Conservation (phyloP, 805 yeast species). For the Candida sithepensis region DNA sequence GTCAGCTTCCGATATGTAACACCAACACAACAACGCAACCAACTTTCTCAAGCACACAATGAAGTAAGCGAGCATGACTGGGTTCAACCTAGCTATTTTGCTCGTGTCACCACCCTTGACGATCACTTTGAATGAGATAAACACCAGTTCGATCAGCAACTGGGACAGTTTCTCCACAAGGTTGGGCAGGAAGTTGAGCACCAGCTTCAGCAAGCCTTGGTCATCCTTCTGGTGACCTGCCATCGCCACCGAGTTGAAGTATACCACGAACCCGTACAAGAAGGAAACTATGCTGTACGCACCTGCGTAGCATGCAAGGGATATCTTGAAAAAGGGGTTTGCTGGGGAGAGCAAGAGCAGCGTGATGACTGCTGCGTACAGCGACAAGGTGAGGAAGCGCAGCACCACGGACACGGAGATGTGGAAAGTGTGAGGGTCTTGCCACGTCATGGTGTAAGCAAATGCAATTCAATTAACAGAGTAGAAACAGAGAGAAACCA, state of each 20-base stretch:
- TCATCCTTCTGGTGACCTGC: conserved; percentile 1
- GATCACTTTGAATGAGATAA: conserved; percentile 1
- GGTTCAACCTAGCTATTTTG: conserved; percentile 3
- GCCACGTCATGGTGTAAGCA: too few relatives aligned
- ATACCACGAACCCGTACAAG: conserved; percentile 22
- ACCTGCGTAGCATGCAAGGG: conserved; percentile 28
- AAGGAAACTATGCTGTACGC: conserved; percentile 15
- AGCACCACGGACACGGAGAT: conserved; percentile 12
- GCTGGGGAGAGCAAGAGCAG: conserved; percentile 18
- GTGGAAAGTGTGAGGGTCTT: not conserved
- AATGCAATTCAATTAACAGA: too few relatives aligned
- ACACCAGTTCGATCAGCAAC: conserved; percentile 7
- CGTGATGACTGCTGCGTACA: conserved; percentile 9
- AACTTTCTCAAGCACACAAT: conserved; percentile 27
- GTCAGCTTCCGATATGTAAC: conserved; percentile 27
- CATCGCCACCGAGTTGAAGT: conserved; percentile 15
- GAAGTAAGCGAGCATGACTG: conserved; percentile 21
- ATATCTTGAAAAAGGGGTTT: conserved; percentile 26
- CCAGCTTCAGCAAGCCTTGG: conserved; percentile 16
- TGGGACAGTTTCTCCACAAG: conserved; percentile 22
- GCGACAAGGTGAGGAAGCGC: conserved; percentile 12
- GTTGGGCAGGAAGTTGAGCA: conserved; percentile 22
- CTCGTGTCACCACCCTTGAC: not conserved
- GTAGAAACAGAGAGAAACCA: too few relatives aligned
- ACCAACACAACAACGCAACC: conserved; percentile 25